Percentiles rank a stretch among this genome's conserved stretches.
phyloP scores from a whole-genome alignment of 2,329 filamentous ascomycete genomes.

The Akanthomyces lecanii region DNA sequence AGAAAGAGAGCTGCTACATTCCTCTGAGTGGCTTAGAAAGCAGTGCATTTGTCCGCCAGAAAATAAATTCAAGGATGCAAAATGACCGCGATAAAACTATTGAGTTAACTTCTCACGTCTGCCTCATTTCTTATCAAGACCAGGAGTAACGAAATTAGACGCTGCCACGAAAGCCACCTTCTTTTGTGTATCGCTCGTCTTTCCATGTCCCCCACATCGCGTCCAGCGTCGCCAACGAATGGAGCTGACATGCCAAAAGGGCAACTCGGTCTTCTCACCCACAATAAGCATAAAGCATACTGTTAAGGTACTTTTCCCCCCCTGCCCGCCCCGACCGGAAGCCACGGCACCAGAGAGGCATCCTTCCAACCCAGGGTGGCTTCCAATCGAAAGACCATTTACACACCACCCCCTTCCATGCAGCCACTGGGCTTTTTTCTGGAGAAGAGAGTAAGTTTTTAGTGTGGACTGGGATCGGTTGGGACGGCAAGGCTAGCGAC shows the following conservation, averaged over 20 bases:
- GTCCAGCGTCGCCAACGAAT: not conserved
- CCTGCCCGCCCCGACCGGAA: conserved; percentile 2
- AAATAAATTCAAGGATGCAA: too few species aligned
- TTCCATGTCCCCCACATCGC: not conserved
- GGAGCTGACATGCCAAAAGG: not conserved
- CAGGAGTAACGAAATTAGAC: too few species aligned
- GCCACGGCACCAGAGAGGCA: conserved; percentile 2
- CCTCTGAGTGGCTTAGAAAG: too few species aligned
- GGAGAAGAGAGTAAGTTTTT: not conserved
- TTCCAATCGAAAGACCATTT: not conserved
- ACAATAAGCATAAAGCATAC: conserved; percentile 17
- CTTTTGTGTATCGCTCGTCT: not conserved
- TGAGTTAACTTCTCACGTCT: too few species aligned
- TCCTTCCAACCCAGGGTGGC: not conserved
- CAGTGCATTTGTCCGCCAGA: too few species aligned
- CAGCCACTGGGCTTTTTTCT: not conserved
- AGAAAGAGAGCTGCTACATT: too few species aligned
- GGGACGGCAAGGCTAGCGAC: conserved; percentile 15
- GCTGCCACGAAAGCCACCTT: too few species aligned
- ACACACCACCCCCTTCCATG: not conserved
- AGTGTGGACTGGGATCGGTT: conserved; percentile 16
- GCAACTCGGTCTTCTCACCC: not conserved
- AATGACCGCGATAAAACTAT: too few species aligned
- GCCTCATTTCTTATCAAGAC: too few species aligned
- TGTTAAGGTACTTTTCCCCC: not conserved